A percentile compares a stretch with the other conserved stretches of the same genome.
Conservation (phyloP, 352 stramenopile species). For the Achlya hypogyna region DNA sequence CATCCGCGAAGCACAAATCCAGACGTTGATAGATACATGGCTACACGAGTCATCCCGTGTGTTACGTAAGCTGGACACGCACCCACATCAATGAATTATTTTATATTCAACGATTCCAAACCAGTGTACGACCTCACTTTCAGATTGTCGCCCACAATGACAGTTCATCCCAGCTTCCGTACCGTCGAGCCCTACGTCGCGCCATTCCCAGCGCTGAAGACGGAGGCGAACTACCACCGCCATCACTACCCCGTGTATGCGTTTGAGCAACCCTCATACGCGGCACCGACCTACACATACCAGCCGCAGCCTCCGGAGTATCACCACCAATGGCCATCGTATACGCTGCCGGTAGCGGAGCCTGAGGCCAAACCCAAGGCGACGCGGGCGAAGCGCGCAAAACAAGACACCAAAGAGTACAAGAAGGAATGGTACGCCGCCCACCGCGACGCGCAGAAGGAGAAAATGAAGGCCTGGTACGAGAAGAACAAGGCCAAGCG, state of each 20-base stretch:
- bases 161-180: background rate
- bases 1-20: too few species aligned
- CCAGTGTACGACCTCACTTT: background rate
- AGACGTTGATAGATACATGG: too few species aligned
- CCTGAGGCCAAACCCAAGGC: background rate
- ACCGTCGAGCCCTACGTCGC: too few species aligned
- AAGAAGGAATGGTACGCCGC: slow-evolving; percentile 9
- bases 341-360: background rate
- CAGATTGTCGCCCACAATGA: background rate
- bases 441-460: background rate
- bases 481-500: slow-evolving; percentile 7
- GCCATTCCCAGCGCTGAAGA: background rate
- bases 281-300: background rate
- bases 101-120: too few species aligned
- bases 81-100: background rate
- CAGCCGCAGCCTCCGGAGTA: background rate
- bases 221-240: background rate
- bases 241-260: background rate
- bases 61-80: background rate
- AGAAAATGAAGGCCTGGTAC: slow-evolving; percentile 7
- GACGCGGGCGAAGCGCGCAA: background rate
- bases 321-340: background rate
- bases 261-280: background rate
- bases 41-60: background rate
- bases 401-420: slow-evolving; percentile 1